Percentiles rank a stretch among this genome's conserved stretches.
These are phyloP conservation scores for Botryotinia calthae DNA, from an alignment of 2,329 filamentous ascomycete species.

Conservation along the genomic window DNA sequence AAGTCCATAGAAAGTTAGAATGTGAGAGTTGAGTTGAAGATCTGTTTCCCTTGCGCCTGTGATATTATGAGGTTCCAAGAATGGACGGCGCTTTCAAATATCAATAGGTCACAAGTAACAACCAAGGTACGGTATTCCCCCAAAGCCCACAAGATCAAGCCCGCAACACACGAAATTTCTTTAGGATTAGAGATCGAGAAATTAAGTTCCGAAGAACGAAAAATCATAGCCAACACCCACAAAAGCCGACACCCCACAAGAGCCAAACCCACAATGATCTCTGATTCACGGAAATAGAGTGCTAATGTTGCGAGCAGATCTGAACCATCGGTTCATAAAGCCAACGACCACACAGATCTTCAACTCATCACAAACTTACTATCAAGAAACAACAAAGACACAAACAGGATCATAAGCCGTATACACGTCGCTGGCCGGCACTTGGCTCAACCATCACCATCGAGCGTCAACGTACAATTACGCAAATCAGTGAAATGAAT, in stretches of 20 bases:
- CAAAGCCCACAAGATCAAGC: background rate
- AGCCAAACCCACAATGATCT: constrained; percentile 12
- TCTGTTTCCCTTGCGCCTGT: constrained; percentile 11
- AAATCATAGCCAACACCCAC: constrained; percentile 7
- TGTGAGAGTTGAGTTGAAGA: constrained; percentile 7
- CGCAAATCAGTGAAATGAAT: constrained; percentile 1
- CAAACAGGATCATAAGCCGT: background rate
- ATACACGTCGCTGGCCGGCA: background rate
- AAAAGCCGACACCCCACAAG: background rate
- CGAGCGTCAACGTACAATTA: constrained; percentile 6
- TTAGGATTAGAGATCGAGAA: constrained; percentile 1
- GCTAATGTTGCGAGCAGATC: constrained; percentile 4
- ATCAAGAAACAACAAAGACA: constrained; percentile 7
- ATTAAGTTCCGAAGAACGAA: constrained; percentile 10
- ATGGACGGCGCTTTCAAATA: background rate
- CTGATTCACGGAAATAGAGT: constrained; percentile 1
- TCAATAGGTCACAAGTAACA: constrained; percentile 1
- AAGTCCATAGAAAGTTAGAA: constrained; percentile 2
- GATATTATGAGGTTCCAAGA: background rate
- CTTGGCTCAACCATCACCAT: constrained; percentile 15
- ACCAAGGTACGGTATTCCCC: constrained; percentile 7
- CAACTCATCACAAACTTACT: constrained; percentile 4
- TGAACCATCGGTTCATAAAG: constrained; percentile 14
- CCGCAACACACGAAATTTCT: background rate
- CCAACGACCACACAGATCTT: constrained; percentile 11